These are phyloP conservation scores for Dovyalis caffra DNA, from an alignment of 345 rosid genomes.

Conservation along the genomic window DNA sequence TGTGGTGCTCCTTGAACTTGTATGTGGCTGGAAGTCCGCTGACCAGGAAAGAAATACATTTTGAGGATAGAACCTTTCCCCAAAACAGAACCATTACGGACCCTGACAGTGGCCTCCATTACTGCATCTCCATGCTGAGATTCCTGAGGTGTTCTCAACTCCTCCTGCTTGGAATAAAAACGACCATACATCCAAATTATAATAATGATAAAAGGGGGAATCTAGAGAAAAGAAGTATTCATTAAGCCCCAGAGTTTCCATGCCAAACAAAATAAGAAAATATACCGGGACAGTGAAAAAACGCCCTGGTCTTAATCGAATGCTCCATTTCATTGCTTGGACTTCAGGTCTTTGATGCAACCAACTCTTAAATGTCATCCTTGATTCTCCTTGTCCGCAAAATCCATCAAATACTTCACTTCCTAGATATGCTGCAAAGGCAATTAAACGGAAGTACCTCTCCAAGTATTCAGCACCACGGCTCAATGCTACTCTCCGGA, in stretches of 20 bases:
- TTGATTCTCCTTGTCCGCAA: conserved; percentile 71
- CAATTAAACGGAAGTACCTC: conserved; percentile 84
- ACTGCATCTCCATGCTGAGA: conserved; percentile 92
- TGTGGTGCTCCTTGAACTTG: conserved; percentile 92
- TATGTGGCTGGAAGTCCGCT: conserved; percentile 78
- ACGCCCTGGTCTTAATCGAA: conserved; percentile 87
- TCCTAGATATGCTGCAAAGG: conserved; percentile 97
- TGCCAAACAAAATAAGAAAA: conserved; percentile 17
- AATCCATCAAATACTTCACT: conserved; percentile 90
- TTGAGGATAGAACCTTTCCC: conserved; percentile 87
- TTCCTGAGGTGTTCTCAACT: conserved; percentile 75
- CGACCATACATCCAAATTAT: conserved; percentile 2
- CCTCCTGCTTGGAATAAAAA: conserved; percentile 55
- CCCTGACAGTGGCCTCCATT: conserved; percentile 88
- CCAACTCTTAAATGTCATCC: conserved; percentile 86
- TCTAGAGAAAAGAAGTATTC: not conserved
- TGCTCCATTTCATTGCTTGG: conserved; percentile 98
- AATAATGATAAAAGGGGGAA: not conserved
- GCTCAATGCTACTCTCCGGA: conserved; percentile 77
- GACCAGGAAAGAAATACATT: conserved; percentile 93
- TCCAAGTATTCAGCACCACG: conserved; percentile 98
- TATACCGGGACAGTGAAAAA: conserved; percentile 83
- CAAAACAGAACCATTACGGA: conserved; percentile 85
- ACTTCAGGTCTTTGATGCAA: conserved; percentile 87
- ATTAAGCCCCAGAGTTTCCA: not conserved